A percentile compares a stretch with the other conserved stretches of the same genome.
Evolutionary conservation across 2,329 filamentous ascomycete genomes (phyloP).

Genomic region (Blastomyces emzantsi): DNA sequence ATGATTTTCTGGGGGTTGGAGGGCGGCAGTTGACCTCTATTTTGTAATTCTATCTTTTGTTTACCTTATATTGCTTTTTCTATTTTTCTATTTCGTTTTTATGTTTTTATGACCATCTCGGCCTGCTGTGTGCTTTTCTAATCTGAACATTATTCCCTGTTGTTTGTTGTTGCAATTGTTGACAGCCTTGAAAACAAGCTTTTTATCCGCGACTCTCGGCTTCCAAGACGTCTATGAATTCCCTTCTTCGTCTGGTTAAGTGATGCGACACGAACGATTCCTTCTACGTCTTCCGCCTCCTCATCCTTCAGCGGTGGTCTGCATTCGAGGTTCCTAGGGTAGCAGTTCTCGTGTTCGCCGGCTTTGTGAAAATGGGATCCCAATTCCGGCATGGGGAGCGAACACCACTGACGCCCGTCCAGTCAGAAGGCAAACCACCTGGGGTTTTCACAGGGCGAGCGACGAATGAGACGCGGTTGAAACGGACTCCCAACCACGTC

Average conservation of each 20-base stretch:
- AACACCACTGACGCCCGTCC: neutral
- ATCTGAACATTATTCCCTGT: neutral
- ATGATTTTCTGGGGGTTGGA: neutral
- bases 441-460: neutral
- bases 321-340: neutral
- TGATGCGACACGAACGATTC: slow-evolving; percentile 8
- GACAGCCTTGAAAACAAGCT: slow-evolving; percentile 4
- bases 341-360: neutral
- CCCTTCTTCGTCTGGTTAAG: slow-evolving; percentile 2
- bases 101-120: neutral
- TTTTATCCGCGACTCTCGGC: neutral
- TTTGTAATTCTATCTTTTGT: slow-evolving; percentile 6
- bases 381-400: neutral
- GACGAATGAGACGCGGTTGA: neutral
- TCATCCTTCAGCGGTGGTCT: neutral
- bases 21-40: slow-evolving; percentile 2
- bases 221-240: neutral
- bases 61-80: neutral
- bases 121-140: neutral
- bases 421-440: slow-evolving; percentile 5
- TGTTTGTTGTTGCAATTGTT: slow-evolving; percentile 6
- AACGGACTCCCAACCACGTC: slow-evolving; percentile 11
- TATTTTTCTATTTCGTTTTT: neutral
- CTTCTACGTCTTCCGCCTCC: neutral
- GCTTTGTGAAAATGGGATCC: slow-evolving; percentile 6